Conservation (phyloP, 2,329 filamentous ascomycete genomes). For the Teratosphaeria destructans region DNA sequence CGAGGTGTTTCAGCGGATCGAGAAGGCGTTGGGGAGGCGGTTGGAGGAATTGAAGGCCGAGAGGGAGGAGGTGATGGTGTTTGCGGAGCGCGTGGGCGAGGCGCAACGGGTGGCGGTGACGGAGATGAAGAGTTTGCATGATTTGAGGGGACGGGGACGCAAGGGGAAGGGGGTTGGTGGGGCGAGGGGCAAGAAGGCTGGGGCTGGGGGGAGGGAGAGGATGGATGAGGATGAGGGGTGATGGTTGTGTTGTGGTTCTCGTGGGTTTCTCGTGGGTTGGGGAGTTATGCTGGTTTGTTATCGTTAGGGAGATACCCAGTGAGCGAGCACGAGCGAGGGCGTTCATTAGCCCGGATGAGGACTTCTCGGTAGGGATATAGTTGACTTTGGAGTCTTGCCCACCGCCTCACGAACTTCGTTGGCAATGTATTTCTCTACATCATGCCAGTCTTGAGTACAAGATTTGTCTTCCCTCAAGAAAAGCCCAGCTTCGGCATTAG, state of each 20-base stretch:
- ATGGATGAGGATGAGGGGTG: constrained; percentile 67
- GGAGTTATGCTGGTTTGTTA: neutral
- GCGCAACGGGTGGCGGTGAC: constrained; percentile 69
- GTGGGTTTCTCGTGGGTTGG: neutral
- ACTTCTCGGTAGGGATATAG: neutral
- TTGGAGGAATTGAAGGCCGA: constrained; percentile 57
- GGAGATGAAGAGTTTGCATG: constrained; percentile 72
- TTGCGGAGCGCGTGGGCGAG: constrained; percentile 67
- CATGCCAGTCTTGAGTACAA: neutral
- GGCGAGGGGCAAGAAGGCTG: constrained; percentile 41
- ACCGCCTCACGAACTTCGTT: neutral
- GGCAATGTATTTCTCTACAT: neutral
- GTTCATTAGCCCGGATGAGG: neutral
- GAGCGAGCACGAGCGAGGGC: neutral
- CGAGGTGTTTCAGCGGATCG: constrained; percentile 70
- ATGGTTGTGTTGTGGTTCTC: neutral
- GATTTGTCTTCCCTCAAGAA: too few relatives aligned
- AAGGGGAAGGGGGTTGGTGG: constrained; percentile 40
- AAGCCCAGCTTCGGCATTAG: too few relatives aligned
- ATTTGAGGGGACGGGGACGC: constrained; percentile 48
- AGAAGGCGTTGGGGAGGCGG: constrained; percentile 70
- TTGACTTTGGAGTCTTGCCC: neutral
- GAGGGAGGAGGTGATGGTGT: constrained; percentile 78
- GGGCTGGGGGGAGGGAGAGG: constrained; percentile 45
- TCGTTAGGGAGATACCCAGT: neutral